Conservation (phyloP, 179 eudicot genomes). For the Silene noctiflora region DNA sequence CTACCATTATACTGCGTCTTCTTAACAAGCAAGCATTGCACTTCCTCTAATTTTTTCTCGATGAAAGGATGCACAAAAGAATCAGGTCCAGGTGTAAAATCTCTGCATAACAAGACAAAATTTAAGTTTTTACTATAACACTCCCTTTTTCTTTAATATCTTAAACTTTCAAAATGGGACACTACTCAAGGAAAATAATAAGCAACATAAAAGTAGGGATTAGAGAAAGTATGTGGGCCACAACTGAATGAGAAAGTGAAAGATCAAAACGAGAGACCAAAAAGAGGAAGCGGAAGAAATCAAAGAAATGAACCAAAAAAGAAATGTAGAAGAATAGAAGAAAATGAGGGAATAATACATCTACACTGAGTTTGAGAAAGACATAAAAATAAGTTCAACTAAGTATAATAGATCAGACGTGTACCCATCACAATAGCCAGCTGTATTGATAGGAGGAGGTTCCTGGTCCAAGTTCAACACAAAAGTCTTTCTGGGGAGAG, state of each 20-base stretch:
- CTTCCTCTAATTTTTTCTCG: conserved; percentile 42
- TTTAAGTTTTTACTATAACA: background rate
- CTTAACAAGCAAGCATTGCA: conserved; percentile 31
- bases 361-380: background rate
- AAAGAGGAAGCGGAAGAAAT: too few species aligned
- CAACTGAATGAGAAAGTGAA: too few species aligned
- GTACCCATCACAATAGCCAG: conserved; percentile 30
- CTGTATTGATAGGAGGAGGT: conserved; percentile 28
- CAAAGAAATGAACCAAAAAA: too few species aligned
- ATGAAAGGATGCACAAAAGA: conserved; percentile 63
- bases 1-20: conserved; percentile 40
- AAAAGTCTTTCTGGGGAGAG: conserved; percentile 32
- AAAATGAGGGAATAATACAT: background rate
- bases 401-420: background rate
- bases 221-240: too few species aligned
- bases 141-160: too few species aligned
- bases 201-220: too few species aligned
- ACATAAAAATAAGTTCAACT: background rate
- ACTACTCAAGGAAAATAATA: too few species aligned
- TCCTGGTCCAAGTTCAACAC: conserved; percentile 34
- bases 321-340: too few species aligned
- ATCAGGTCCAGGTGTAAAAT: conserved; percentile 31
- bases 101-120: conserved; percentile 41
- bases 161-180: too few species aligned
- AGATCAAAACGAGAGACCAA: too few species aligned